Conservation (phyloP, 2,329 filamentous ascomycete species). For the Penicillium sp. region DNA sequence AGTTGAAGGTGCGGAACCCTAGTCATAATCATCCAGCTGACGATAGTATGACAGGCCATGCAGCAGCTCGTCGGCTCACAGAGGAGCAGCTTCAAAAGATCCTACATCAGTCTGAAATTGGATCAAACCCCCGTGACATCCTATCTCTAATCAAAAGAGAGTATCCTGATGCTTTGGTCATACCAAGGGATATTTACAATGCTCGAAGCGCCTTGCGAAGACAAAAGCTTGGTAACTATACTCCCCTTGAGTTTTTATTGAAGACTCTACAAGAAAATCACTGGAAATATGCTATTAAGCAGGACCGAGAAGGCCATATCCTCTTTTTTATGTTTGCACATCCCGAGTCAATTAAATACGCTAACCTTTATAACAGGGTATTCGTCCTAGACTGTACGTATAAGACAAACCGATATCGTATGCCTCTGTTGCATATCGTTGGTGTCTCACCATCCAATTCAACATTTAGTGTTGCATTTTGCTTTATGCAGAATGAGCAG, state of each 20-base stretch:
- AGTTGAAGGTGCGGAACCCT: neutral
- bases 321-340: neutral
- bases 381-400: conserved; percentile 1
- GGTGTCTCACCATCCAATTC: neutral
- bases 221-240: neutral
- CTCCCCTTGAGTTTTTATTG: neutral
- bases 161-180: neutral
- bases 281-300: neutral
- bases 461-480: neutral
- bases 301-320: conserved; percentile 1
- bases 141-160: neutral
- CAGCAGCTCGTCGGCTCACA: neutral
- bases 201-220: neutral
- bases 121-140: neutral
- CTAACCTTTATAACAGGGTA: conserved; percentile 5
- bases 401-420: conserved; percentile 5
- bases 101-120: neutral
- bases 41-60: neutral
- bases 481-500: neutral
- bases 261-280: neutral
- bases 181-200: neutral
- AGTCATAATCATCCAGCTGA: neutral
- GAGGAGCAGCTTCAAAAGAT: neutral
- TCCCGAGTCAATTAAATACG: neutral
- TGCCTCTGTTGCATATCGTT: conserved; percentile 3